These are phyloP conservation scores for Candida sanyaensis DNA, from an alignment of 1,139 yeast species.

Conservation along the genomic window DNA sequence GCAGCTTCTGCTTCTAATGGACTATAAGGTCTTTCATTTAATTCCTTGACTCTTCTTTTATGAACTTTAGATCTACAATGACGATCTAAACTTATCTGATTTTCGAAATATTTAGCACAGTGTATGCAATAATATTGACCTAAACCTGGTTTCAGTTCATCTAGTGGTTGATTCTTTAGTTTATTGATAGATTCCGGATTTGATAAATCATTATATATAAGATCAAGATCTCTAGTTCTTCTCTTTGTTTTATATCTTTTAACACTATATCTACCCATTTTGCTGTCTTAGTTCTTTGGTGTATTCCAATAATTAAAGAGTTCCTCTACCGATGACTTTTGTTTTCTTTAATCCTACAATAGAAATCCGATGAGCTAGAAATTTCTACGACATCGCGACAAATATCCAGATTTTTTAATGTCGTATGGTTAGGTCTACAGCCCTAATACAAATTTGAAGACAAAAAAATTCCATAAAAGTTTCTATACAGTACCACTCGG, in stretches of 20 bases:
- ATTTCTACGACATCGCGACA: constrained; percentile 3
- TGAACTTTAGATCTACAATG: constrained; percentile 80
- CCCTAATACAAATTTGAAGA: background rate
- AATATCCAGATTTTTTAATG: background rate
- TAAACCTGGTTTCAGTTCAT: constrained; percentile 88
- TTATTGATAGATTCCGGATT: constrained; percentile 60
- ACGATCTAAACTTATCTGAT: constrained; percentile 67
- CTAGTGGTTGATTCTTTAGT: constrained; percentile 79
- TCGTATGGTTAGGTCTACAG: constrained; percentile 1
- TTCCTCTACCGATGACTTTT: background rate
- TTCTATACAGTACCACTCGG: background rate
- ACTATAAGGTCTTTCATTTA: constrained; percentile 80
- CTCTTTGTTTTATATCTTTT: constrained; percentile 75
- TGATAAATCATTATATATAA: constrained; percentile 74
- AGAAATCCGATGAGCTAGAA: constrained; percentile 4
- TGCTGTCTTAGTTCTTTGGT: background rate
- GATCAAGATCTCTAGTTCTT: constrained; percentile 83
- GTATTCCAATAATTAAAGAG: too few relatives aligned
- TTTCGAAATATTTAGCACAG: constrained; percentile 90
- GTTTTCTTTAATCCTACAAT: background rate
- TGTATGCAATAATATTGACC: constrained; percentile 95
- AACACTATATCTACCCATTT: constrained; percentile 88
- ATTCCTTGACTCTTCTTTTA: constrained; percentile 78
- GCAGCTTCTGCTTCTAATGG: constrained; percentile 91
- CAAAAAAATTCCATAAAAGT: too few relatives aligned